Evolutionary conservation across 2,329 filamentous ascomycete species (phyloP), one percentile per base, ranked within the genome.

Genomic region (Botryosphaeria dothidea): DNA sequence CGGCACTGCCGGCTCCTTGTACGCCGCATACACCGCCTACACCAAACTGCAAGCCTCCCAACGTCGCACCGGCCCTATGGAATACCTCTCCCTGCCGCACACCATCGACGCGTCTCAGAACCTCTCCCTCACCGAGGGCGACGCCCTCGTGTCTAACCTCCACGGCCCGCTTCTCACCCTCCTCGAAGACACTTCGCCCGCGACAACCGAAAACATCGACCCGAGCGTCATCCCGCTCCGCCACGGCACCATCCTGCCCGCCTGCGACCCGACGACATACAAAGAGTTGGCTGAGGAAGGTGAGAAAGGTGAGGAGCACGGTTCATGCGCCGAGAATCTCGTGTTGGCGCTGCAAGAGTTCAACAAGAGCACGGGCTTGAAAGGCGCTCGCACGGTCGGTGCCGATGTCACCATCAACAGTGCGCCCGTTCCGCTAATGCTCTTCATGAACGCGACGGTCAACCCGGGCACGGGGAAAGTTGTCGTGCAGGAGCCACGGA

Each of bases 21-120:
- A 82, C 64, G 81, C 81, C 8, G 81, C 78, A 54, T 84, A 83
- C 72, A 77, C 72, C n/a, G 81, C 81, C 7, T 83, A 79, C 71
- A 77, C 78, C 46, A 72, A 73, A 9, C 68, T 73, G 8, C 68
- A 71, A 45, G 70, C 76, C 3, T 72, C 74, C 2, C 68, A 72
- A 13, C 38, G 31, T 25, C 70, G 75, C 3, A 73, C 74, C 4
- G 74, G 73, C 11, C 64, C 70, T 2, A 82, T 82, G 79, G 80
- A 83, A 66, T 82, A 78, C 69, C 75, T 83, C 63, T 80, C 77
- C 34, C 79, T 83, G 65, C 73, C 79, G 1, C 81, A 83, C 69
- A 79, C 79, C 0, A 78, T 80, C 41, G 74, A 79, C 4, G 70
- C 76, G 1, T 79, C 77, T 1, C 71, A 79, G 34, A 79, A 19